Percentiles rank a stretch among this genome's conserved stretches.
These are phyloP conservation scores for Choricystis sp. DNA, from an alignment of 139 green algal genomes.

Conservation along the genomic window DNA sequence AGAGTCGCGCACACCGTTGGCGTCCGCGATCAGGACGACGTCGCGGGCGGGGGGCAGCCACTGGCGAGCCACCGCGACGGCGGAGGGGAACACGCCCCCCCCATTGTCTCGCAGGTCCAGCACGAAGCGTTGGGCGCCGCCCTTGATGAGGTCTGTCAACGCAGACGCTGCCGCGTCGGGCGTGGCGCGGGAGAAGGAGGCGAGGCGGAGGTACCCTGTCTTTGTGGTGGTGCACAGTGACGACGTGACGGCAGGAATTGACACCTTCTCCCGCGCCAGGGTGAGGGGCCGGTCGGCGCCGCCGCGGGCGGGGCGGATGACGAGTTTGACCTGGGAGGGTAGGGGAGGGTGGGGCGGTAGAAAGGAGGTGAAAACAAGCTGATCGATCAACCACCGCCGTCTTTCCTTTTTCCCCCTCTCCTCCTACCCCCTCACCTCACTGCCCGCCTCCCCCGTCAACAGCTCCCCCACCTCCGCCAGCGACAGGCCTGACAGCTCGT, in stretches of 20 bases:
- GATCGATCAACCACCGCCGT: not conserved
- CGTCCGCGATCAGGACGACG: slow-evolving; percentile 87
- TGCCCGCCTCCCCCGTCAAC: slow-evolving; percentile 48
- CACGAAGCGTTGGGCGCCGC: slow-evolving; percentile 25
- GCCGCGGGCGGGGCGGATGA: no score
- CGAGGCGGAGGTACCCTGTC: slow-evolving; percentile 71
- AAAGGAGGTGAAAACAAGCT: not conserved
- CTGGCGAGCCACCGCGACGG: slow-evolving; percentile 68
- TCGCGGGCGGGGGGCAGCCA: slow-evolving; percentile 50
- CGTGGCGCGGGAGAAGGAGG: slow-evolving; percentile 76
- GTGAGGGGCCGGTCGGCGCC: not conserved
- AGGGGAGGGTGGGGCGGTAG: not conserved
- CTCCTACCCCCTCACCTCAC: slow-evolving; percentile 28
- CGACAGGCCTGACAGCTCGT: slow-evolving; percentile 35
- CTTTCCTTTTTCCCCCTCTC: not conserved
- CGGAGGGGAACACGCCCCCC: slow-evolving; percentile 83
- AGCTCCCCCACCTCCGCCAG: slow-evolving; percentile 76
- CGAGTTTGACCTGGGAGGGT: not conserved
- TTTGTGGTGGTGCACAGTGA: slow-evolving; percentile 3
- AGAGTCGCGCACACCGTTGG: slow-evolving; percentile 67
- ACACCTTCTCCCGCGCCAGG: slow-evolving; percentile 6
- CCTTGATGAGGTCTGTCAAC: slow-evolving; percentile 25
- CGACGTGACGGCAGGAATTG: not conserved
- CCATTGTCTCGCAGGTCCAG: slow-evolving; percentile 92
- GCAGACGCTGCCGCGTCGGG: slow-evolving; percentile 33